phyloP scores from a whole-genome alignment of 2,329 filamentous ascomycete species.

The Didymella pomorum region DNA sequence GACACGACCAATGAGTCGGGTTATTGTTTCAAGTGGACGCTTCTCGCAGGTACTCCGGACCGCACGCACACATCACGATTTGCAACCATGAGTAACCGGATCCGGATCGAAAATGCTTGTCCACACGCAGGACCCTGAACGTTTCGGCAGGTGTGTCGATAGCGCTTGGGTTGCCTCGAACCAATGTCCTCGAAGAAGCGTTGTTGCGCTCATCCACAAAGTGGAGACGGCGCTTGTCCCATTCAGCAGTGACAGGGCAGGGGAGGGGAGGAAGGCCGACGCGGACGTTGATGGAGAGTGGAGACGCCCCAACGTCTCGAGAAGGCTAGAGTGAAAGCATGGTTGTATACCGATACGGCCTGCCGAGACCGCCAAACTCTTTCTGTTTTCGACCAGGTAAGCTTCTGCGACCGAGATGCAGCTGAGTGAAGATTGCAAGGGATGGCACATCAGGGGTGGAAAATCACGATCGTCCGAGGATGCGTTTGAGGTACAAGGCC shows the following conservation, averaged over 20 bases:
- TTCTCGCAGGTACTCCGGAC: conserved; percentile 20
- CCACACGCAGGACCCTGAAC: conserved; percentile 14
- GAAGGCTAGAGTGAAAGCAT: conserved; percentile 31
- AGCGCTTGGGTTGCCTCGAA: conserved; percentile 24
- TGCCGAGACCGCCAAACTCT: conserved; percentile 26
- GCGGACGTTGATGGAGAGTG: conserved; percentile 42
- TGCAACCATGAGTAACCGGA: conserved; percentile 15
- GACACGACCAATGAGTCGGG: conserved; percentile 17
- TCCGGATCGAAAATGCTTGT: conserved; percentile 13
- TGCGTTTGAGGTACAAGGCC: conserved; percentile 23
- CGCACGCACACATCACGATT: conserved; percentile 11
- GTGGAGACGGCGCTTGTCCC: conserved; percentile 32
- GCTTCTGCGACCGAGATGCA: conserved; percentile 25
- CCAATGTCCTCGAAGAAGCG: conserved; percentile 34
- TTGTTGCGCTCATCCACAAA: conserved; percentile 29
- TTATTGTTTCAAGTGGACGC: conserved; percentile 21
- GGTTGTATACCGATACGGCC: conserved; percentile 26
- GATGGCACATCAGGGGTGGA: conserved; percentile 27
- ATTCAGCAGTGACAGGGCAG: conserved; percentile 32
- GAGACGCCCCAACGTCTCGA: conserved; percentile 25
- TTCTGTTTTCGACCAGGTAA: conserved; percentile 21
- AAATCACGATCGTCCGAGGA: conserved; percentile 33
- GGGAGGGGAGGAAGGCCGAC: conserved; percentile 36
- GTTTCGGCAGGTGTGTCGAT: conserved; percentile 22
- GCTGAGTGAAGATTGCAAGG: conserved; percentile 24